Evolutionary conservation across 805 yeast genomes (phyloP), one percentile per base, ranked within the genome.

Genomic region (Teunomyces lycoperdinae): DNA sequence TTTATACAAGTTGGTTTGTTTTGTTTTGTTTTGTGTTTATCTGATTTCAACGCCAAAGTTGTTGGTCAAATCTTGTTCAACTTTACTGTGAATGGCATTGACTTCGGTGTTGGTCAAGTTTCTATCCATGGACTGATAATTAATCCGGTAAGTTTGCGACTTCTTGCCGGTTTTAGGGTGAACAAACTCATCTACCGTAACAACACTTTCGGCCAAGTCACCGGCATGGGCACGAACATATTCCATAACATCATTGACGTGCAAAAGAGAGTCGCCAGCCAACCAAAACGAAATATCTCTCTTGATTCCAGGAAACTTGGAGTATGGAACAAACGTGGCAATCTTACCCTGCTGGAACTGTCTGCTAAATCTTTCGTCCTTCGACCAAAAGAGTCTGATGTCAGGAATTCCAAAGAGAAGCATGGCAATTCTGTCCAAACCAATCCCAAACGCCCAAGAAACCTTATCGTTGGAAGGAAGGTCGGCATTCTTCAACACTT

Each of bases 371-470:
- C 97, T 73, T 45, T 80, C 81, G 66, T 94, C 97, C 33, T 68
- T 58, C 1, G 96, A 78, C 99, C 99, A 94, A 66, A 94, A 89
- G 42, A 92, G 70, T 53, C 99, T 77, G 52, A 94, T 94, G 63
- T 94, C 99, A 1, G 98, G 98, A 41, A 94, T 85, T 17, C 95
- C 97, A 69, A 91, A 94, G 44, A 94, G 73, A 14, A 94, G 71
- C 99, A 94, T 94, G 32, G 99, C 98, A 49, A 92, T 81, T 60
- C 99, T 78, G 65, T 94, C 99, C 43, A 94, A 74, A 0, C 99
- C 99, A 44, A 94, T 76, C 14, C 99, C 99, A 70, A 94, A 94
- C 1, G 99, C 99, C 98, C 99, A 94, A 2, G 97, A 95, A 40
- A 92, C 75, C 20, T 83, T 79, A 50, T 81, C 77, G 20, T 77